phyloP scores from a whole-genome alignment of 2,329 filamentous ascomycete species.

The Aspergillus sp. region DNA sequence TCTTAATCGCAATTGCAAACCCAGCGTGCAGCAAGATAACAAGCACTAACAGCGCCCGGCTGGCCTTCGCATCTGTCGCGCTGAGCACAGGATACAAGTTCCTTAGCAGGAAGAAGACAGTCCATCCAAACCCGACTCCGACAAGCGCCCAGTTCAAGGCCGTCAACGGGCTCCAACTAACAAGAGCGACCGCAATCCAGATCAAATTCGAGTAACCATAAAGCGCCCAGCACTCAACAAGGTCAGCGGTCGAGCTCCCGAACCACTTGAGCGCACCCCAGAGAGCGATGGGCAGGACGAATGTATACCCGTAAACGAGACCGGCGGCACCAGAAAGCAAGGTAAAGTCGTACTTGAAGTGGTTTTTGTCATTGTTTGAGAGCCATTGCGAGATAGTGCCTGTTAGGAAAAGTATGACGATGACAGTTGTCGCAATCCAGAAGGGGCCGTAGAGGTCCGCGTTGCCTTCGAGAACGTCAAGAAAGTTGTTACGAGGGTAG shows the following conservation, averaged over 20 bases:
- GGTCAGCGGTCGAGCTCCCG: conserved; percentile 86
- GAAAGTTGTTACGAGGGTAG: conserved; percentile 89
- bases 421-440: conserved; percentile 97
- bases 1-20: conserved; percentile 91
- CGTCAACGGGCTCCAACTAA: conserved; percentile 83
- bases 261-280: conserved; percentile 94
- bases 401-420: conserved; percentile 91
- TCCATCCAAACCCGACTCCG: conserved; percentile 77
- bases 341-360: conserved; percentile 89
- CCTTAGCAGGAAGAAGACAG: conserved; percentile 78
- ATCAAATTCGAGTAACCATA: conserved; percentile 97
- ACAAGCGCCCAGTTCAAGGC: conserved; percentile 94
- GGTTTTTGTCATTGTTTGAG: conserved; percentile 62
- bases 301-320: conserved; percentile 92
- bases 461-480: conserved; percentile 95
- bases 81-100: conserved; percentile 90
- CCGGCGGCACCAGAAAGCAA: conserved; percentile 87
- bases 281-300: conserved; percentile 77
- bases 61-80: conserved; percentile 88
- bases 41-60: conserved; percentile 79
- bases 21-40: conserved; percentile 85
- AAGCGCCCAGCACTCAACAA: conserved; percentile 91
- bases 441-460: conserved; percentile 95
- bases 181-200: conserved; percentile 91
- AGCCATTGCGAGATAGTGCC: conserved; percentile 94